phyloP scores from a whole-genome alignment of 2,329 filamentous ascomycete genomes.

The Claviceps pazoutovae region DNA sequence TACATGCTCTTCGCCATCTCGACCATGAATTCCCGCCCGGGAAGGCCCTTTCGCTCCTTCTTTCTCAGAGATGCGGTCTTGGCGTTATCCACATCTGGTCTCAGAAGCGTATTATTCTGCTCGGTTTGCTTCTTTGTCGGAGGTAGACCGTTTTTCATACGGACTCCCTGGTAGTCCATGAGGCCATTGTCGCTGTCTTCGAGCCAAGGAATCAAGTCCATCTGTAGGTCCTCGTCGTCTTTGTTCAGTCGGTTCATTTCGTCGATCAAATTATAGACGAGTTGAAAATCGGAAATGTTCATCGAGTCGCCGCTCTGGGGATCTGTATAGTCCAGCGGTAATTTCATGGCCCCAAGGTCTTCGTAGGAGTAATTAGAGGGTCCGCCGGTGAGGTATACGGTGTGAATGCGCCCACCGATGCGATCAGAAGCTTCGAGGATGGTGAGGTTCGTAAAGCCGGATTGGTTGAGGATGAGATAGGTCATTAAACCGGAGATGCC shows the following conservation, averaged over 20 bases:
- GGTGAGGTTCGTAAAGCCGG: conserved; percentile 44
- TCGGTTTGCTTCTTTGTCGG: conserved; percentile 35
- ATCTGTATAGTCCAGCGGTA: conserved; percentile 39
- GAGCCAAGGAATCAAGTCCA: conserved; percentile 51
- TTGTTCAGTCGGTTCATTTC: conserved; percentile 46
- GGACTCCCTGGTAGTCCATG: conserved; percentile 30
- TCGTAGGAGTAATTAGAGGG: conserved; percentile 53
- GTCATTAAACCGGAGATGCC: conserved; percentile 54
- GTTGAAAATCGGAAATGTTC: conserved; percentile 47
- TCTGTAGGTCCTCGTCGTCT: conserved; percentile 30
- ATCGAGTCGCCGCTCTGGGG: conserved; percentile 36
- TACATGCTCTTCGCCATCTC: conserved; percentile 29
- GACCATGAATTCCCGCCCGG: conserved; percentile 21
- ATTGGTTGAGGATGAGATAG: conserved; percentile 29
- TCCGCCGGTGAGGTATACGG: conserved; percentile 44
- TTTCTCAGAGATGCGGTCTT: conserved; percentile 20
- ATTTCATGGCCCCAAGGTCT: conserved; percentile 52
- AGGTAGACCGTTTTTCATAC: conserved; percentile 35
- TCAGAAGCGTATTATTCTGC: conserved; percentile 24
- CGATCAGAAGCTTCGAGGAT: conserved; percentile 47
- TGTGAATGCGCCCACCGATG: conserved; percentile 50
- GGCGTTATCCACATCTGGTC: conserved; percentile 19
- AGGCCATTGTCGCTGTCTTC: conserved; percentile 42
- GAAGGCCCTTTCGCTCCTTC: conserved; percentile 23
- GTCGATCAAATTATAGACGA: conserved; percentile 49